A percentile compares a stretch with the other conserved stretches of the same genome.
Evolutionary conservation across 371 early-diverging fungal species (phyloP).

Genomic region (Apophysomyces variabilis): DNA sequence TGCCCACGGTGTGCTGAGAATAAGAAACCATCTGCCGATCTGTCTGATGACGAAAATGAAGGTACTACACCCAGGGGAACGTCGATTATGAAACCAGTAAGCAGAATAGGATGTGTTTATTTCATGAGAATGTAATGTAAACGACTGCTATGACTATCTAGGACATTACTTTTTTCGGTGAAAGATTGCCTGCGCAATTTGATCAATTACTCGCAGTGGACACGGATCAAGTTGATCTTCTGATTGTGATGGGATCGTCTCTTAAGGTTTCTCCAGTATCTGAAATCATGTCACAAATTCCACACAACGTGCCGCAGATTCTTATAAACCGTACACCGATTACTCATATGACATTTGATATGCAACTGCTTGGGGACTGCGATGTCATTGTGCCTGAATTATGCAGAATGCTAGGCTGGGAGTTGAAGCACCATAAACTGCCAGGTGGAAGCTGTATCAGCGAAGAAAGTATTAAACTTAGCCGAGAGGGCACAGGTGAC

Average conservation of each 20-base stretch:
- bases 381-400: conserved; percentile 86
- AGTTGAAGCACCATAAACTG: conserved; percentile 55
- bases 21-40: conserved; percentile 1
- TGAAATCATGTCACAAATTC: conserved; percentile 84
- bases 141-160: conserved; percentile 4
- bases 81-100: conserved; percentile 57
- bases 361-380: conserved; percentile 87
- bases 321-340: conserved; percentile 91
- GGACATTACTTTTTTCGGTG: conserved; percentile 96
- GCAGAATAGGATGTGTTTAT: conserved; percentile 12
- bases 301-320: conserved; percentile 85
- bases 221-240: conserved; percentile 75
- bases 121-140: not conserved
- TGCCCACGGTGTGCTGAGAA: conserved; percentile 44
- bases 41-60: conserved; percentile 38
- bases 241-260: conserved; percentile 95
- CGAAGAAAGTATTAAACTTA: conserved; percentile 33
- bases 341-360: conserved; percentile 84
- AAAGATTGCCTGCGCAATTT: conserved; percentile 82
- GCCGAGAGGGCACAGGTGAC: conserved; percentile 24
- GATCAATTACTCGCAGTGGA: conserved; percentile 74
- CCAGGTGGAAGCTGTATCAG: conserved; percentile 57
- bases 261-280: conserved; percentile 96
- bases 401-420: conserved; percentile 78
- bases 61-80: conserved; percentile 19